Base-by-base conservation (phyloP, 176 grass and related monocot genomes). In the Thinopyrum elongatum region DNA sequence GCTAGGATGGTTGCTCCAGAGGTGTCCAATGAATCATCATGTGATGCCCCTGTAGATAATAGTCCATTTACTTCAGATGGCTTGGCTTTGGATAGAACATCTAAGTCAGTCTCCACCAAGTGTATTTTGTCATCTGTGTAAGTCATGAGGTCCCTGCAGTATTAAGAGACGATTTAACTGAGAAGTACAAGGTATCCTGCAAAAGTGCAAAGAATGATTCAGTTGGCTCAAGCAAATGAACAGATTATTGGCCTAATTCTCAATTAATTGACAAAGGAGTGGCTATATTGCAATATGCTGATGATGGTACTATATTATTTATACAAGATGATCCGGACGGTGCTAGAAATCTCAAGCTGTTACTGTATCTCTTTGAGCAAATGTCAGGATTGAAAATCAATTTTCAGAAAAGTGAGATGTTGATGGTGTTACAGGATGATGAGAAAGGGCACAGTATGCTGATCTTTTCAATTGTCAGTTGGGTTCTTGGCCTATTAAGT, bases 31-130 rank as follows among this genome's bases (percentile, higher is more conserved):
- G 70, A 88, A 84, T 17, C 55, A 70, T 84, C 83, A 83, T 69
- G 65, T 61, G 63, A 79, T 21, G 41, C 67, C 35, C 81, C 75
- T 88, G 82, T 82, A 49, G 38, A 83, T 65, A 88, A 62, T 9
- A 63, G 36, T 62, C 82, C 74, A 46, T 95, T 81, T 76, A 59
- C n/a, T 88, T 77, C 84, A 46, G 63, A 63, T 55, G 57, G 61
- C 2, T 70, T 57, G 53, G 65, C 87, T 84, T 92, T 84, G 39
- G 74, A 83, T 59, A 94, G 67, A 78, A 92, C 78, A 90, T 95
- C 90, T 66, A 95, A 76, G 91, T 98, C 92, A 38, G 93, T 98
- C 84, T 92, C 65, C 55, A 79, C 80, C 82, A 98, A 85, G 36
- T 84, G 83, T 82, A 78, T 26, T 83, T 70, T 77, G 28, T 94